Evolutionary conservation across 1,139 yeast genomes (phyloP).

Genomic region (Protomyces arabidopsidicola): DNA sequence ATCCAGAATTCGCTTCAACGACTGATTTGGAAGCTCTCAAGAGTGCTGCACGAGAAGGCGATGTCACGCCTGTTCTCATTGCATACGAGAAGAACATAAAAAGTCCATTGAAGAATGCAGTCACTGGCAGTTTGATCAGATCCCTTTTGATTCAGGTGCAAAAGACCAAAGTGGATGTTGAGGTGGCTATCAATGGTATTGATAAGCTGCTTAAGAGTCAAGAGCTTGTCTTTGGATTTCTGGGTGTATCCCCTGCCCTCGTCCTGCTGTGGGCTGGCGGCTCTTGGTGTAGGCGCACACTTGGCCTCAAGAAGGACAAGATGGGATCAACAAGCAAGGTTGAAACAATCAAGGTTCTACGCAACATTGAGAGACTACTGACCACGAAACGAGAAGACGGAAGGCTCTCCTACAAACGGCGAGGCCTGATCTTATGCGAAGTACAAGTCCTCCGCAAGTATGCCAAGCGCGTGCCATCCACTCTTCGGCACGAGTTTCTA

Average conservation of each 20-base stretch:
- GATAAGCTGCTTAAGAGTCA: slow-evolving; percentile 85
- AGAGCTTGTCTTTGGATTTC: slow-evolving; percentile 84
- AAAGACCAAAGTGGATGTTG: slow-evolving; percentile 93
- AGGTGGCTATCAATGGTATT: slow-evolving; percentile 81
- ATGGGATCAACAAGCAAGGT: slow-evolving; percentile 42
- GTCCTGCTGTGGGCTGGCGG: slow-evolving; percentile 51
- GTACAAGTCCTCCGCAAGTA: slow-evolving; percentile 33
- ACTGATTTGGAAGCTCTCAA: slow-evolving; percentile 36
- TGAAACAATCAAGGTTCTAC: slow-evolving; percentile 51
- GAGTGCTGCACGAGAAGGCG: slow-evolving; percentile 53
- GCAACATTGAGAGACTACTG: slow-evolving; percentile 54
- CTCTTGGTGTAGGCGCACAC: slow-evolving; percentile 32
- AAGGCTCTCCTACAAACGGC: slow-evolving; percentile 33
- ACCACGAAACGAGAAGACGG: slow-evolving; percentile 34
- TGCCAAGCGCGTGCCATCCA: slow-evolving; percentile 28
- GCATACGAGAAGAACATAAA: slow-evolving; percentile 73
- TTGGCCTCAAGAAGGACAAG: slow-evolving; percentile 30
- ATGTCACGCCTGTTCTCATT: slow-evolving; percentile 71
- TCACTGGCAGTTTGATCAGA: slow-evolving; percentile 68
- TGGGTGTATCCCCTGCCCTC: slow-evolving; percentile 79
- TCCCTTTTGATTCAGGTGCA: slow-evolving; percentile 83
- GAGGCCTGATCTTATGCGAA: slow-evolving; percentile 36
- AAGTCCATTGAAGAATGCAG: slow-evolving; percentile 57
- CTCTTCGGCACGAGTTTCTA: slow-evolving; percentile 32
- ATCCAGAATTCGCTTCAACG: slow-evolving; percentile 32